These are phyloP conservation scores for Graphiopsis chlorocephala DNA, from an alignment of 2,329 filamentous ascomycete species.

Conservation along the genomic window DNA sequence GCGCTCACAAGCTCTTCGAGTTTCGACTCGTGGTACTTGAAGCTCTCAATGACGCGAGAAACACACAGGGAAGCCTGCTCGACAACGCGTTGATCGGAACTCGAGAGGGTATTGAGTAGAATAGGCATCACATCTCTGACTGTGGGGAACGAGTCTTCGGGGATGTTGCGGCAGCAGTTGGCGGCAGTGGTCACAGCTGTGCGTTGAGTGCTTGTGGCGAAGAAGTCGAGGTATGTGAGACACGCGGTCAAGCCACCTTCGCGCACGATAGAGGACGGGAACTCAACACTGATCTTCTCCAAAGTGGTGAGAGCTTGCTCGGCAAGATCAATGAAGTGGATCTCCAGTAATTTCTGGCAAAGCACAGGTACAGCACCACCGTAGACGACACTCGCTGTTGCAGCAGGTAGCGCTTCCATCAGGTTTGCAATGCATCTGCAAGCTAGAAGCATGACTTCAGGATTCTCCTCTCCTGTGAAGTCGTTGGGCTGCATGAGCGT, in stretches of 20 bases:
- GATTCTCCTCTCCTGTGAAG: slow-evolving; percentile 76
- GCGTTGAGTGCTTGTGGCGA: slow-evolving; percentile 92
- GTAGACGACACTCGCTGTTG: slow-evolving; percentile 93
- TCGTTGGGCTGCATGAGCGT: slow-evolving; percentile 87
- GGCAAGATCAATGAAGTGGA: slow-evolving; percentile 94
- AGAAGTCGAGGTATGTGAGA: slow-evolving; percentile 93
- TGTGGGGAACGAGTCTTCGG: slow-evolving; percentile 86
- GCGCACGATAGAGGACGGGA: slow-evolving; percentile 89
- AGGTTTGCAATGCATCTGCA: slow-evolving; percentile 94
- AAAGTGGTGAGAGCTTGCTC: slow-evolving; percentile 95
- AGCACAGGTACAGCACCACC: slow-evolving; percentile 93
- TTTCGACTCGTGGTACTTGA: slow-evolving; percentile 82
- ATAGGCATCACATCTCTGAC: slow-evolving; percentile 97
- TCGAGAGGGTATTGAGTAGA: slow-evolving; percentile 81
- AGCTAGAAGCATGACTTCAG: slow-evolving; percentile 94
- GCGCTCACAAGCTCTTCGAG: slow-evolving; percentile 90
- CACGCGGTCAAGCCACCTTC: slow-evolving; percentile 96
- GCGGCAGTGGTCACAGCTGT: slow-evolving; percentile 96
- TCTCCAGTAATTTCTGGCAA: slow-evolving; percentile 92
- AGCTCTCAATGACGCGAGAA: slow-evolving; percentile 93
- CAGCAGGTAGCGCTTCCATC: slow-evolving; percentile 93
- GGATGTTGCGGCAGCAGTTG: slow-evolving; percentile 96
- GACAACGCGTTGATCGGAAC: slow-evolving; percentile 93
- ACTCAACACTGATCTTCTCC: slow-evolving; percentile 96
- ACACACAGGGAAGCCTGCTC: slow-evolving; percentile 96